Evolutionary conservation across 352 stramenopile species (phyloP).

Genomic region (Albugo laibachii): DNA sequence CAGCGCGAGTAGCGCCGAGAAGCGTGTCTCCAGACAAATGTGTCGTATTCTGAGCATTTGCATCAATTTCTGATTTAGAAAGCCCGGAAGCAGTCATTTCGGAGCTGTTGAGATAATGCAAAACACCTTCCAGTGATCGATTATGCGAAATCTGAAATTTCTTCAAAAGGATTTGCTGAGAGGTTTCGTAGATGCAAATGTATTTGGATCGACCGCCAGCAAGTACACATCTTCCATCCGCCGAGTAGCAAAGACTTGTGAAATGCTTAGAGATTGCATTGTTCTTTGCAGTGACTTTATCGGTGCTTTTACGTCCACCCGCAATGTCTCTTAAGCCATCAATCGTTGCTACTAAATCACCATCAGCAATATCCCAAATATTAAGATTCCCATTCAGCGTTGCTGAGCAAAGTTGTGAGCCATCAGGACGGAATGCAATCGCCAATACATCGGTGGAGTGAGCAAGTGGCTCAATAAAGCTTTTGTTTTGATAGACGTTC

Average conservation of each 20-base stretch:
- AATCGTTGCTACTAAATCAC: conserved; percentile 89
- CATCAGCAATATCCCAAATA: conserved; percentile 95
- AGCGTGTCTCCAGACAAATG: conserved; percentile 38
- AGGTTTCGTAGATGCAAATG: conserved; percentile 98
- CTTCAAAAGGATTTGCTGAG: conserved; percentile 89
- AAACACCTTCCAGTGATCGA: conserved; percentile 86
- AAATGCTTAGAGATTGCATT: conserved; percentile 94
- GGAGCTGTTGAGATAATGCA: conserved; percentile 91
- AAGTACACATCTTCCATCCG: conserved; percentile 93
- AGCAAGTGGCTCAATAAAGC: conserved; percentile 87
- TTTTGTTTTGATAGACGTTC: conserved; percentile 96
- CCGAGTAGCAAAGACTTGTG: conserved; percentile 97
- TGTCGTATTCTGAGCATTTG: conserved; percentile 29
- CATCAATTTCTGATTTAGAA: conserved; percentile 48
- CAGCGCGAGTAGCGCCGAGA: conserved; percentile 65
- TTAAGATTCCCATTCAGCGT: conserved; percentile 92
- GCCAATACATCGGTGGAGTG: conserved; percentile 94
- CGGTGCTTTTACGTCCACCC: conserved; percentile 72
- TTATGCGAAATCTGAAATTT: conserved; percentile 99
- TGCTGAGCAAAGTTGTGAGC: conserved; percentile 89
- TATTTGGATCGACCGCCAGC: conserved; percentile 96
- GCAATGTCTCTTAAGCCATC: conserved; percentile 93
- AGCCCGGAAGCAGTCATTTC: conserved; percentile 61
- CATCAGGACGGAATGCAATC: conserved; percentile 92
- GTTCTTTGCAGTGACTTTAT: conserved; percentile 72